phyloP scores from a whole-genome alignment of 176 grass and related monocot species.

The Oryza longistaminata region DNA sequence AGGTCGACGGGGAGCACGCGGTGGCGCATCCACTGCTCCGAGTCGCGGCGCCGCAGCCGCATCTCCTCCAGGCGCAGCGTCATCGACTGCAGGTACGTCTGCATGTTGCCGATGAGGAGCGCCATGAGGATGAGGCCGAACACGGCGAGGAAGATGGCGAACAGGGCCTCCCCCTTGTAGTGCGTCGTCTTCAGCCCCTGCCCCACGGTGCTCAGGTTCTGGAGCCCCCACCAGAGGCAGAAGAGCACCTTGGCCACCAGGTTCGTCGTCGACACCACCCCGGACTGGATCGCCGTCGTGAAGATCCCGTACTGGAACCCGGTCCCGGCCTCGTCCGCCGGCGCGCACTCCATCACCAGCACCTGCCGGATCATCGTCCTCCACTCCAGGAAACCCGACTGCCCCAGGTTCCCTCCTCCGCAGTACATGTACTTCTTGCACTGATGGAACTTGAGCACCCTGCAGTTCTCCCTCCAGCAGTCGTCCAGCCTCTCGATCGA shows the following conservation, averaged over 20 bases:
- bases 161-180: constrained; percentile 80
- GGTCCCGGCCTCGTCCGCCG: constrained; percentile 27
- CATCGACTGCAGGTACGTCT: constrained; percentile 82
- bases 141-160: constrained; percentile 74
- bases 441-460: constrained; percentile 29
- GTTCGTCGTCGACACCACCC: constrained; percentile 47
- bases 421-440: constrained; percentile 80
- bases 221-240: constrained; percentile 91
- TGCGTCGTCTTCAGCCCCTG: constrained; percentile 74
- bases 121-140: constrained; percentile 89
- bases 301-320: constrained; percentile 85
- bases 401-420: constrained; percentile 22
- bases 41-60: constrained; percentile 59
- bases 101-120: constrained; percentile 97
- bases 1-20: constrained; percentile 54
- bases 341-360: constrained; percentile 50
- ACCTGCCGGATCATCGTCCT: constrained; percentile 48
- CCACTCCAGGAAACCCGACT: constrained; percentile 51
- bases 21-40: constrained; percentile 81
- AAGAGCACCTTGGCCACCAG: constrained; percentile 63
- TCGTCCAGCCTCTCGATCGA: constrained; percentile 64
- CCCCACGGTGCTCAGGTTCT: constrained; percentile 86
- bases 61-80: constrained; percentile 65
- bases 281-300: constrained; percentile 54
- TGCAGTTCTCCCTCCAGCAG: constrained; percentile 70